Conservation (phyloP, 2,329 filamentous ascomycete genomes). For the Fusarium decemcellulare region DNA sequence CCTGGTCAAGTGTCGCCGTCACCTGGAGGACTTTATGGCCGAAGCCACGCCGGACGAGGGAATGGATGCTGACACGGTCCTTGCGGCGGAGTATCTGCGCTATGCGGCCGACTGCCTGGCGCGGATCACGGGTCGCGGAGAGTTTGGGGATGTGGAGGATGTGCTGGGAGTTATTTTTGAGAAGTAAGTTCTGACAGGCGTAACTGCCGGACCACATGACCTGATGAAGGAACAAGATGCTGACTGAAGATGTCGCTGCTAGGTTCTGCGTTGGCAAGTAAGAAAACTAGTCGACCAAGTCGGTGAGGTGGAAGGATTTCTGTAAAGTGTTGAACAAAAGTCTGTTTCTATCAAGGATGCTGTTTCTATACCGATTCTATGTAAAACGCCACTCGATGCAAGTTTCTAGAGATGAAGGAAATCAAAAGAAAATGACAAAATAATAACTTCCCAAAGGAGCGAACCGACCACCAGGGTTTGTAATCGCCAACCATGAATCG, state of each 20-base stretch:
- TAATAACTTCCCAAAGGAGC: conserved; percentile 16
- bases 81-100: conserved; percentile 90
- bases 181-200: conserved; percentile 74
- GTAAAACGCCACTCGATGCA: conserved; percentile 35
- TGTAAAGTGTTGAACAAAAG: conserved; percentile 11
- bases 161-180: conserved; percentile 97
- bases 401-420: conserved; percentile 5
- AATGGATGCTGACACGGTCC: conserved; percentile 82
- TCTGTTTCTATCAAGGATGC: conserved; percentile 21
- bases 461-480: conserved; percentile 33
- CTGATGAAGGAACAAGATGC: conserved; percentile 22
- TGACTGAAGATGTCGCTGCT: conserved; percentile 30
- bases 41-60: conserved; percentile 62
- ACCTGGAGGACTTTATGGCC: conserved; percentile 81
- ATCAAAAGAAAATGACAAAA: conserved; percentile 17
- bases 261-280: conserved; percentile 65
- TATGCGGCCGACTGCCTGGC: conserved; percentile 85
- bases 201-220: conserved; percentile 1
- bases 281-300: conserved; percentile 5
- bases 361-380: conserved; percentile 23
- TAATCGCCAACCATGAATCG: conserved; percentile 25
- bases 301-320: neutral
- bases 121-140: conserved; percentile 88
- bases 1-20: conserved; percentile 78
- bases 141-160: conserved; percentile 92